These are phyloP conservation scores for Hyparrhenia diplandra DNA, from an alignment of 176 grass and related monocot genomes.

Conservation along the genomic window DNA sequence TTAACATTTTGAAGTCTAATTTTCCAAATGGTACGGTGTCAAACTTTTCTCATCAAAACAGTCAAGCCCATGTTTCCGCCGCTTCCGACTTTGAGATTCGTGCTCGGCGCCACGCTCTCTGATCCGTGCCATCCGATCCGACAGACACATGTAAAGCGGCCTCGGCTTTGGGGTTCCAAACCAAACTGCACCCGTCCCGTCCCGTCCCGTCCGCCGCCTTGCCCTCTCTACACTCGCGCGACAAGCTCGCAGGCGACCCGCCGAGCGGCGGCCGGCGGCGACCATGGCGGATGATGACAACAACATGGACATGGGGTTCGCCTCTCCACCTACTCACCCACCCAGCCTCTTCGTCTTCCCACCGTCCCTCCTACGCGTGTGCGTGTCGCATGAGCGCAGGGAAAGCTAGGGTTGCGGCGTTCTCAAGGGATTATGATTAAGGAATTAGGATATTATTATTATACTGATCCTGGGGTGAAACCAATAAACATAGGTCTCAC, in stretches of 20 bases:
- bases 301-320: slow-evolving; percentile 37
- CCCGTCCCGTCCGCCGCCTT: too few species aligned
- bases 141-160: too few species aligned
- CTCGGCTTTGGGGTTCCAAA: neutral
- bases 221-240: neutral
- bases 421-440: neutral
- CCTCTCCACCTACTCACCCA: neutral
- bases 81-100: too few species aligned
- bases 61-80: too few species aligned
- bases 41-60: too few species aligned
- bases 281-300: slow-evolving; percentile 50
- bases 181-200: neutral
- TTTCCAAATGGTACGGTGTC: too few species aligned
- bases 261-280: neutral
- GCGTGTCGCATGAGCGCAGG: neutral
- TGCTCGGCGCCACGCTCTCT: too few species aligned
- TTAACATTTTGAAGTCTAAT: too few species aligned
- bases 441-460: neutral
- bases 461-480: neutral
- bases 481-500: neutral
- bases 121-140: too few species aligned
- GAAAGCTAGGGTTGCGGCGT: slow-evolving; percentile 10
- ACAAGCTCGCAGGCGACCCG: neutral
- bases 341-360: neutral
- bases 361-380: too few species aligned